Evolutionary conservation across 176 grass and related monocot genomes (phyloP).

Genomic region (Musa troglodytarum): DNA sequence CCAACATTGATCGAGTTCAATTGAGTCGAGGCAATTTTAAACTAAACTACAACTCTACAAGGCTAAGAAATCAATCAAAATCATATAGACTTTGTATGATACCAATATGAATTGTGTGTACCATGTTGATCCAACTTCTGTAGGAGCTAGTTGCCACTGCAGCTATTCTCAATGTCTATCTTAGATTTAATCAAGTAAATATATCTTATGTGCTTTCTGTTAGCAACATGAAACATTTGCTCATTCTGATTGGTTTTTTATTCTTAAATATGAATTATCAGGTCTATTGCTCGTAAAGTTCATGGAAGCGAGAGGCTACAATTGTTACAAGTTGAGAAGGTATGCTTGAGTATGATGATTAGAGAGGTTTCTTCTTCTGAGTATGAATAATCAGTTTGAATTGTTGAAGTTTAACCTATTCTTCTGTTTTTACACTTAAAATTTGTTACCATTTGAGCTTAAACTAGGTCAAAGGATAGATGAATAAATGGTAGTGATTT

Average conservation of each 20-base stretch:
- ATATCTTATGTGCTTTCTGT: background rate
- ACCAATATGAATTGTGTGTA: background rate
- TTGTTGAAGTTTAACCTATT: background rate
- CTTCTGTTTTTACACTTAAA: background rate
- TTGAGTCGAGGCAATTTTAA: too few relatives aligned
- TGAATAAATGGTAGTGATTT: background rate
- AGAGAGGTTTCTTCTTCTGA: background rate
- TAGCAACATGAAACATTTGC: background rate
- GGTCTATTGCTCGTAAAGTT: constrained; percentile 42
- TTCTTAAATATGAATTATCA: constrained; percentile 22
- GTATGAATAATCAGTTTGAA: background rate
- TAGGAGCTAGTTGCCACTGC: background rate
- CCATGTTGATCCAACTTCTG: background rate
- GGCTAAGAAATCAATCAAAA: too few relatives aligned
- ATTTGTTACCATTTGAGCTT: background rate
- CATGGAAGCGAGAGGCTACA: constrained; percentile 47
- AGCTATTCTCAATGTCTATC: background rate
- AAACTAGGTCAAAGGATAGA: background rate
- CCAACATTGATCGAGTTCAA: too few relatives aligned
- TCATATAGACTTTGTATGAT: too few relatives aligned
- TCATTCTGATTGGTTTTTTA: background rate
- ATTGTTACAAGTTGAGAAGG: constrained; percentile 54
- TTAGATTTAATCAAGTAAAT: background rate
- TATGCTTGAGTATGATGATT: constrained; percentile 10
- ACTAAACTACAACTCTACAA: too few relatives aligned